These are phyloP conservation scores for Boletus bicolor DNA, from an alignment of 768 basidiomycete species.

Conservation along the genomic window DNA sequence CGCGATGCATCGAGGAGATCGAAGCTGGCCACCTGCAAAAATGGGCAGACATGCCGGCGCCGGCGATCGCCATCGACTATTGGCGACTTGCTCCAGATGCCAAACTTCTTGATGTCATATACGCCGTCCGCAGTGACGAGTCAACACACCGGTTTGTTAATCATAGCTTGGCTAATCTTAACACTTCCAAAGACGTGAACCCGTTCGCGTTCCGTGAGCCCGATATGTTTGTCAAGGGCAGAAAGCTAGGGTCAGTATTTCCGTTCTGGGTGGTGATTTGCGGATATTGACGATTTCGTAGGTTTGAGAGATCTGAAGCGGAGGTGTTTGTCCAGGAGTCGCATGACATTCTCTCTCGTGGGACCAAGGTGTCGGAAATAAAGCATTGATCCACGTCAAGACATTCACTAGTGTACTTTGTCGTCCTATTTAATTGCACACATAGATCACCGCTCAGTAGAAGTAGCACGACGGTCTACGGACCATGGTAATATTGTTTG, in stretches of 20 bases:
- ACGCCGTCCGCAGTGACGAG: conserved; percentile 91
- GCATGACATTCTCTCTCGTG: conserved; percentile 47
- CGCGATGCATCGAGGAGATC: conserved; percentile 79
- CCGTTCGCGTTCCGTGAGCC: conserved; percentile 89
- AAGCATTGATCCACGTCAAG: conserved; percentile 20
- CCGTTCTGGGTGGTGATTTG: background rate
- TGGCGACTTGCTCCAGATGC: conserved; percentile 78
- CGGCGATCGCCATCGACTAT: conserved; percentile 91
- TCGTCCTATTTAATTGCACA: conserved; percentile 10
- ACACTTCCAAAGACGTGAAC: conserved; percentile 75
- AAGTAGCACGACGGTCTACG: background rate
- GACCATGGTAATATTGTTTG: background rate
- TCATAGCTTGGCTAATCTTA: conserved; percentile 88
- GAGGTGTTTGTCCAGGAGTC: conserved; percentile 63
- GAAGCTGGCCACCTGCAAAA: conserved; percentile 78
- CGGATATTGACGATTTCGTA: conserved; percentile 30
- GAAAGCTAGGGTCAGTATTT: conserved; percentile 59
- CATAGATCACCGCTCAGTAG: conserved; percentile 21
- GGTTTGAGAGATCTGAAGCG: conserved; percentile 67
- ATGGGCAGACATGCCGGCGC: conserved; percentile 75
- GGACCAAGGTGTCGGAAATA: conserved; percentile 22
- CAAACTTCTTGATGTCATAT: conserved; percentile 82
- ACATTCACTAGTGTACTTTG: conserved; percentile 4
- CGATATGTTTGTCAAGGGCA: conserved; percentile 80
- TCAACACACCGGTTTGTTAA: conserved; percentile 94